Percentiles rank a stretch among this genome's conserved stretches.
Evolutionary conservation across 2,329 filamentous ascomycete species (phyloP).

Genomic region (Bertia moriformis): DNA sequence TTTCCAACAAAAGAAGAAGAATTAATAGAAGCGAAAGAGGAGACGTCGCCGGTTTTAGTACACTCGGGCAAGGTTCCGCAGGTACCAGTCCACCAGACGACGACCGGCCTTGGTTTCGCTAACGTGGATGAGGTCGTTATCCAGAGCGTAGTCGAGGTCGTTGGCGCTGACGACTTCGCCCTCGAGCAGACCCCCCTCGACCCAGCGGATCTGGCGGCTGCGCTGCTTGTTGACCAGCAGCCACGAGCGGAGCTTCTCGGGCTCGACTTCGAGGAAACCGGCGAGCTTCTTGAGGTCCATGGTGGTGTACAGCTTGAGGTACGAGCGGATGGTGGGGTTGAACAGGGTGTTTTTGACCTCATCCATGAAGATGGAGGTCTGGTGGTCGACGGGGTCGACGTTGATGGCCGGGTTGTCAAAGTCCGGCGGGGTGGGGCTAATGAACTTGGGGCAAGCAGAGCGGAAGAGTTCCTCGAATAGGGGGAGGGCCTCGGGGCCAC

Average conservation of each 20-base stretch:
- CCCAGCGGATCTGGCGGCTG: slow-evolving; percentile 90
- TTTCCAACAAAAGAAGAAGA: not conserved
- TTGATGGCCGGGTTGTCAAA: slow-evolving; percentile 95
- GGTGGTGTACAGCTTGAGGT: slow-evolving; percentile 96
- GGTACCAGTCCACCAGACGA: slow-evolving; percentile 96
- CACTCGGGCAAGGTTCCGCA: slow-evolving; percentile 87
- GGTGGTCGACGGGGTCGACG: slow-evolving; percentile 93
- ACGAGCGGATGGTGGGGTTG: slow-evolving; percentile 94
- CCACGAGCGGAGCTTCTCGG: slow-evolving; percentile 90
- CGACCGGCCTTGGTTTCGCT: slow-evolving; percentile 96
- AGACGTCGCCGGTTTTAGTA: slow-evolving; percentile 38
- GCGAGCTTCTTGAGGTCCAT: slow-evolving; percentile 98
- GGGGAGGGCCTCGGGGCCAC: slow-evolving; percentile 84
- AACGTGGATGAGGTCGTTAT: slow-evolving; percentile 96
- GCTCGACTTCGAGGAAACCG: slow-evolving; percentile 89
- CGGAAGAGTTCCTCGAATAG: slow-evolving; percentile 98
- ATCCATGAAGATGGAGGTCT: slow-evolving; percentile 96
- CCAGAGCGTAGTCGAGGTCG: slow-evolving; percentile 92
- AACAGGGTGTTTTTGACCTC: slow-evolving; percentile 99
- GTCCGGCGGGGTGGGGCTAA: slow-evolving; percentile 89
- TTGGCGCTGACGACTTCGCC: slow-evolving; percentile 86
- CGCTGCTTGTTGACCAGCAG: slow-evolving; percentile 97
- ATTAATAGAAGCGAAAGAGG: not conserved
- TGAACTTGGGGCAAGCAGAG: slow-evolving; percentile 97
- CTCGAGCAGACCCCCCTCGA: slow-evolving; percentile 75